phyloP scores from a whole-genome alignment of 345 rosid species.

The Brassica incana region DNA sequence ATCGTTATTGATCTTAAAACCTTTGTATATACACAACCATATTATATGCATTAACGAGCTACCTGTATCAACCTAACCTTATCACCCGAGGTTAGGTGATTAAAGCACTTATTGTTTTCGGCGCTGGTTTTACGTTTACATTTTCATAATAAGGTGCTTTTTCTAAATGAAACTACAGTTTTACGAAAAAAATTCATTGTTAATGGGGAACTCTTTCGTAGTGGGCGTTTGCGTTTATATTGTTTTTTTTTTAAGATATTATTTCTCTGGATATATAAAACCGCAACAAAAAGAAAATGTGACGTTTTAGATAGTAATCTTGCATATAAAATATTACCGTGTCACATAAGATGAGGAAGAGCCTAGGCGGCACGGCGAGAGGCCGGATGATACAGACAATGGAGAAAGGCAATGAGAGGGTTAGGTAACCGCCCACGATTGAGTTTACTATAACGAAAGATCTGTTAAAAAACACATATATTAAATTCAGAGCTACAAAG shows the following conservation, averaged over 20 bases:
- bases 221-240: not conserved
- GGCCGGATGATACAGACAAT: conserved; percentile 68
- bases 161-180: not conserved
- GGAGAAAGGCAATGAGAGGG: conserved; percentile 75
- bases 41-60: not conserved
- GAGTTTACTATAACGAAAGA: conserved; percentile 63
- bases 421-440: conserved; percentile 62
- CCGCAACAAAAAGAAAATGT: not conserved
- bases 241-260: not conserved
- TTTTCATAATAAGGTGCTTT: not conserved
- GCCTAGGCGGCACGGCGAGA: conserved; percentile 54
- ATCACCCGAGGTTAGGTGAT: not conserved
- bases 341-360: conserved; percentile 60
- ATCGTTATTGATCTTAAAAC: not conserved
- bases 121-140: not conserved
- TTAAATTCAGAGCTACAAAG: too few relatives aligned
- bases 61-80: not conserved
- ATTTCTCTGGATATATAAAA: not conserved
- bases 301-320: not conserved
- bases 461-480: conserved; percentile 38
- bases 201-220: not conserved
- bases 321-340: conserved; percentile 41
- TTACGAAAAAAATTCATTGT: not conserved
- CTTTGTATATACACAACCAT: not conserved
- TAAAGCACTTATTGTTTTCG: not conserved